A percentile compares a stretch with the other conserved stretches of the same genome.
Evolutionary conservation across 2,329 filamentous ascomycete species (phyloP).

Genomic region (Aspergillus sp.): DNA sequence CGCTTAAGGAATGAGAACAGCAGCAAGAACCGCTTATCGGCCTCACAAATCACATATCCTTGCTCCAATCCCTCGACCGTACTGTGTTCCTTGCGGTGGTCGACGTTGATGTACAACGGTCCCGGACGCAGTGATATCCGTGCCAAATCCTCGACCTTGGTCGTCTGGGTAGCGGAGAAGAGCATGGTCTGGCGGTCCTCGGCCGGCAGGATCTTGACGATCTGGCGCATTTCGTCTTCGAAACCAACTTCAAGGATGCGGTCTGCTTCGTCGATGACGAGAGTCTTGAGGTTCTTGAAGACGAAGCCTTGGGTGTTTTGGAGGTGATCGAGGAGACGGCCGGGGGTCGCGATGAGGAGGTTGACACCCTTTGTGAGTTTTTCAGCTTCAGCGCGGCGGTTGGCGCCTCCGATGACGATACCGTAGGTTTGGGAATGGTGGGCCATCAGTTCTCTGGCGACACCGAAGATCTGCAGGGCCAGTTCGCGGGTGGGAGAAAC

Average conservation of each 20-base stretch:
- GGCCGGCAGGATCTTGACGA: conserved; percentile 86
- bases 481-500: conserved; percentile 91
- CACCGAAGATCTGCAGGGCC: conserved; percentile 91
- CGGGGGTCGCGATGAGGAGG: conserved; percentile 86
- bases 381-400: conserved; percentile 80
- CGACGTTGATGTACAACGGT: conserved; percentile 94
- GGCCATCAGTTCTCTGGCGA: conserved; percentile 86
- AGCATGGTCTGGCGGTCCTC: conserved; percentile 90
- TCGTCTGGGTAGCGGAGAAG: conserved; percentile 98
- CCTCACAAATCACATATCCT: conserved; percentile 89
- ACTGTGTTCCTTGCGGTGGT: conserved; percentile 78
- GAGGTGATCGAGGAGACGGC: conserved; percentile 85
- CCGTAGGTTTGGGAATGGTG: conserved; percentile 93
- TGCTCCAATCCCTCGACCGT: conserved; percentile 93
- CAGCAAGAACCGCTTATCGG: conserved; percentile 86
- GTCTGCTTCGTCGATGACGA: conserved; percentile 95
- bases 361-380: conserved; percentile 95
- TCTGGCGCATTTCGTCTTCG: conserved; percentile 96
- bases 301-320: conserved; percentile 84
- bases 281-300: conserved; percentile 85
- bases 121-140: conserved; percentile 86
- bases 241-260: conserved; percentile 95
- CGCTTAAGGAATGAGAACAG: conserved; percentile 92
- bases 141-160: conserved; percentile 94
- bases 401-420: conserved; percentile 93